Evolutionary conservation across 768 basidiomycete genomes (phyloP).

Genomic region (Aureoboletus auriporus): DNA sequence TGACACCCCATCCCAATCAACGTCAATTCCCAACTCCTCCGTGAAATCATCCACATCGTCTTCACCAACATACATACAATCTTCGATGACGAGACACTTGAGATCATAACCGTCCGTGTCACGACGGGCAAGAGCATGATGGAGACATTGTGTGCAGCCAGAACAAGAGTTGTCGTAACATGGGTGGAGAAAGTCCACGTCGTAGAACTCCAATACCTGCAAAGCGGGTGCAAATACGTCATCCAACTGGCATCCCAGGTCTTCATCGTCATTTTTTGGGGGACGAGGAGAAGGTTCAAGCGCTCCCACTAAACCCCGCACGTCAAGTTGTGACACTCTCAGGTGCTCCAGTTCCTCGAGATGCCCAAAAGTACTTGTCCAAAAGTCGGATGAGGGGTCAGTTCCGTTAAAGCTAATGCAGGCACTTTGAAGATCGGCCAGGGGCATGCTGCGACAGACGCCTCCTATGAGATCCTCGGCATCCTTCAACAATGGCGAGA

Average conservation of each 20-base stretch:
- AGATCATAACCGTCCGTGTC: conserved; percentile 7
- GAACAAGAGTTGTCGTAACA: conserved; percentile 5
- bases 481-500: conserved; percentile 7
- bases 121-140: conserved; percentile 13
- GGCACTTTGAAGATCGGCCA: conserved; percentile 9
- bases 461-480: conserved; percentile 8
- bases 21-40: conserved; percentile 5
- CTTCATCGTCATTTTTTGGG: background rate
- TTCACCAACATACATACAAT: conserved; percentile 10
- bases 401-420: conserved; percentile 1
- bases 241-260: background rate
- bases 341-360: conserved; percentile 6
- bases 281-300: background rate
- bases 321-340: conserved; percentile 1
- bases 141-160: conserved; percentile 10
- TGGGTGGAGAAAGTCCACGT: conserved; percentile 5
- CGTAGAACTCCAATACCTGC: conserved; percentile 10
- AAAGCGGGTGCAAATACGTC: conserved; percentile 15
- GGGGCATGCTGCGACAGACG: conserved; percentile 12
- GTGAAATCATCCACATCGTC: conserved; percentile 1
- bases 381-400: conserved; percentile 10
- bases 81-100: conserved; percentile 5
- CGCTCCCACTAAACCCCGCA: conserved; percentile 8
- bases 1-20: conserved; percentile 17
- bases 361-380: conserved; percentile 16